Base-by-base conservation (phyloP, 2,329 filamentous ascomycete species). In the Beauveria asiatica region DNA sequence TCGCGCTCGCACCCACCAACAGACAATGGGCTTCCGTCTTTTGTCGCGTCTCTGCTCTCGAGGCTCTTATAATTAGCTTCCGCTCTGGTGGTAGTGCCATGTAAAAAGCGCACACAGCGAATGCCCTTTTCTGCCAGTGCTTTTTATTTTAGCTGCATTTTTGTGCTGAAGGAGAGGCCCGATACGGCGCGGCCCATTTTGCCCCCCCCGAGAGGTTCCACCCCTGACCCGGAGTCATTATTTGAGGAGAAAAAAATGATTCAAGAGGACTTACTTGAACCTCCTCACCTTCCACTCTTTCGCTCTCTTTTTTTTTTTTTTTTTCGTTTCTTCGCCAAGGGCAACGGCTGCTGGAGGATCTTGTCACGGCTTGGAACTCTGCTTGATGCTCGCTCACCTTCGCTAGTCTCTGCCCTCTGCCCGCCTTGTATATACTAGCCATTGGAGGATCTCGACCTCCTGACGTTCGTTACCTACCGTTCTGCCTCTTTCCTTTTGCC, bases 321-420 rank as follows among this genome's bases (percentile, higher is more conserved):
- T 55, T 45, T n/a, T n/a, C n/a, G n/a, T n/a, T n/a, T 42, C 50
- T 41, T 39, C 27, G 53, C 59, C 51, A 54, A 30, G 58, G 58
- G 51, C 53, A 60, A 55, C 58, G 51, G 58, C 44, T 55, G 58
- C 45, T 42, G 58, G 50, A 60, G 58, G 58, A 60, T 67, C 69
- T 67, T 68, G 0, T 70, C 68, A 6, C 58, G 23, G 44, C 53
- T 21, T 30, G 19, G 52, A 51, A 66, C 66, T 65, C 64, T 3
- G 68, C 75, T 11, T 78, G 30, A 53, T 52, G 42, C 49, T 75
- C 75, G 74, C 6, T 72, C 72, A 58, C 41, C 16, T 33, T 50
- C 71, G 75, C 7, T 77, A 75, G 64, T 61, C 78, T 61, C 74
- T 75, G 33, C 19, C n/a, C 44, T 45, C 48, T 50, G 61, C 74